Base-by-base conservation (phyloP, 2,329 filamentous ascomycete species). In the Calycina herbarum region DNA sequence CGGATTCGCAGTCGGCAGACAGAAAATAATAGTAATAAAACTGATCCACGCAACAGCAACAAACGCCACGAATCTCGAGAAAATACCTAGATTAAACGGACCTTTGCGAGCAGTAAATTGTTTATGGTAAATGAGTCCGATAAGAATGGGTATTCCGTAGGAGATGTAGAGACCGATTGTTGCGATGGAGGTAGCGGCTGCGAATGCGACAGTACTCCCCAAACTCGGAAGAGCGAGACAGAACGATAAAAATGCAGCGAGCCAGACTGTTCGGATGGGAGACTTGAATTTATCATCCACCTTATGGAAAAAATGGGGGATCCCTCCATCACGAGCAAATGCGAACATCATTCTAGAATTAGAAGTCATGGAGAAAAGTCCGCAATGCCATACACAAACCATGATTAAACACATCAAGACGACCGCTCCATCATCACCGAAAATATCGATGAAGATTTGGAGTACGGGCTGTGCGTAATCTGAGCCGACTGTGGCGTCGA, bases 271-370 rank as follows among this genome's bases (percentile, higher is more conserved):
- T n/a, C 82, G 78, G 58, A 83, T 76, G 1, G 84, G 84, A 8
- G 79, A 81, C 54, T 79, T 76, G 75, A 84, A 84, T 13, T 78
- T 77, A 15, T 71, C 71, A 70, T 86, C 82, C 54, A 86, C 83
- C 31, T 80, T 77, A 73, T 84, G 79, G 76, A 87, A 87, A 75
- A 84, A 85, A 10, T 77, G 73, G 38, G 79, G 83, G 67, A 86
- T 82, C 20, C 83, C 84, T n/a, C 82, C 78, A 69, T 86, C 84
- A 17, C 84, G 79, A 0, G 81, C 78, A 70, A 86, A 86, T 0
- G 83, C 83, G 69, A 85, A 86, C 82, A 86, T 86, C 84, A 86
- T 86, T 31, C 84, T 78, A 48, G 79, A 82, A 71, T 86, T 86
- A 60, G 78, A 81, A 0, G 84, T 87, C 78, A 88, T 78, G 61